Percentiles rank a stretch among this genome's conserved stretches.
Conservation (phyloP, 225 moss, liverwort and hornwort species). For the Antitrichia curtipendula region DNA sequence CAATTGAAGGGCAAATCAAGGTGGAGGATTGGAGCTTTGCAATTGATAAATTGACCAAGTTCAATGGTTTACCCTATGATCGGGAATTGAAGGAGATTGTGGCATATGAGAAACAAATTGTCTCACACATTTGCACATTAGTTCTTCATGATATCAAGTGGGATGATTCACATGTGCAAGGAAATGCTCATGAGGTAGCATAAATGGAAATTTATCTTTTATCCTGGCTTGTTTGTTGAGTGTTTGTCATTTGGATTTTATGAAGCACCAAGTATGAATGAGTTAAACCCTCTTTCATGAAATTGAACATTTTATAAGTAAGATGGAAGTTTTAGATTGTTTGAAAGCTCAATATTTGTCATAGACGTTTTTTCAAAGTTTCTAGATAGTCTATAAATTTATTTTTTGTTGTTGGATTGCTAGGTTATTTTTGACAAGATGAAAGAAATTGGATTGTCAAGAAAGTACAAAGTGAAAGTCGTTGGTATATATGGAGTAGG, state of each 20-base stretch:
- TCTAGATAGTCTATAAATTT: rapidly evolving
- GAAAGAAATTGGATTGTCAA: neutral
- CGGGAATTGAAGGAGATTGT: neutral
- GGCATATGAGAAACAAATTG: neutral
- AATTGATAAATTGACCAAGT: neutral
- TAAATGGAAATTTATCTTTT: neutral
- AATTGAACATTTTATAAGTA: rapidly evolving
- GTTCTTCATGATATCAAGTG: rapidly evolving
- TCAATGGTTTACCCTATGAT: neutral
- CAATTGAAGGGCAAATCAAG: neutral
- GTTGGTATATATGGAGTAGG: neutral
- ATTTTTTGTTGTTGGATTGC: no score
- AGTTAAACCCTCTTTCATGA: rapidly evolving
- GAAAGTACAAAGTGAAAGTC: neutral
- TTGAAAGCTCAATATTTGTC: neutral
- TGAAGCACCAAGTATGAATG: neutral
- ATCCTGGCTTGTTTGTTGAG: neutral
- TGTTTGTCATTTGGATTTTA: neutral
- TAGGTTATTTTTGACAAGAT: neutral
- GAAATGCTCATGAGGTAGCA: rapidly evolving
- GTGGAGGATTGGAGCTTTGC: neutral
- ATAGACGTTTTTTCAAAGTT: neutral
- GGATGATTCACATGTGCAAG: neutral
- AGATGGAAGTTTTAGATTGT: neutral
- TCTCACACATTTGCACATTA: neutral